Evolutionary conservation across 202 grass and related monocot genomes (phyloP), one percentile per base, ranked within the genome.

Genomic region (Digitaria exilis): DNA sequence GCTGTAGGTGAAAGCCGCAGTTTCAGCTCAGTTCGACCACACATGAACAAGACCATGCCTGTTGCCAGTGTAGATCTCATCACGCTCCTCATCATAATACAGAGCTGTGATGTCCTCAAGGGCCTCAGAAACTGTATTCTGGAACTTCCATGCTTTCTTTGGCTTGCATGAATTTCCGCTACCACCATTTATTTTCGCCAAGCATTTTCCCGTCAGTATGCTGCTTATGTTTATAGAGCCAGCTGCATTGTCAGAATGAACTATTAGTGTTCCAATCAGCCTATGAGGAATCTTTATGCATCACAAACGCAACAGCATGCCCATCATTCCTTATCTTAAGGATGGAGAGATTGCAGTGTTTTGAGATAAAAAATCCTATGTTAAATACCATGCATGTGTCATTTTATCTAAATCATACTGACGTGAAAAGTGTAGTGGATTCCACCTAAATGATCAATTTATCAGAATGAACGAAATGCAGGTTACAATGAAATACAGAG

Each of bases 211-310:
- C 28, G 89, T 93, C 77, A 98, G 84, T 82, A 98, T 98, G 90
- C 92, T 95, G 87, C 95, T 98, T 50, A 98, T 93, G 77, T 98
- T 98, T 80, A 98, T 98, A 16, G 95, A 95, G 22, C 92, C 95
- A 84, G 84, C 90, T 89, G 79, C 57, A 87, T 76, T 50, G 29
- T 17, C 61, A 13, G 19, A 29, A 75, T 46, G 31, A 69, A 37
- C 69, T 0, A 45, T 35, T 15, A 75, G 16, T 69, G 50, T 26
- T 65, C 12, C 54, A 28, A 17, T 85, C 15, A 62, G 6, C 37
- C 51, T 15, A 62, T 13, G 21, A 32, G 11, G 44, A 59, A 10
- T 32, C 43, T 45, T 21, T 32, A 16, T 21, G 39, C 0, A 0
- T 21, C 15, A 70, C 3, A 19, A 19, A 78, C 52, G 41, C 61